Evolutionary conservation across 1,139 yeast species (phyloP), one percentile per base, ranked within the genome.

Genomic region (Kodamaea suecica): DNA sequence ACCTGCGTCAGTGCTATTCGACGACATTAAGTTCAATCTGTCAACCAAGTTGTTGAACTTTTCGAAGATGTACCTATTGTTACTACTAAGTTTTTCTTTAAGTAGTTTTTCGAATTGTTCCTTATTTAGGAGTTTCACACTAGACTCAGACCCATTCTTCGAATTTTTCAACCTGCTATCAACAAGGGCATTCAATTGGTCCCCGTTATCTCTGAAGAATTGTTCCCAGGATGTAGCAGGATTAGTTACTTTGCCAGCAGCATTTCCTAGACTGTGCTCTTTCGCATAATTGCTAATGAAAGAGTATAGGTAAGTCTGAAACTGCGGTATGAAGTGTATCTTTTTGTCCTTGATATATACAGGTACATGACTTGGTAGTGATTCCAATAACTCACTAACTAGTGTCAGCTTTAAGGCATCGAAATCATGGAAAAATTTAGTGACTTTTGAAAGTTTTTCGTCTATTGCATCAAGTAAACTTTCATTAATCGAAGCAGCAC

Each of bases 261-360:
- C 31, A 11, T 23, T 31, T 7, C 31, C 33, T 9, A 19, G n/a
- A n/a, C n/a, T n/a, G 7, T 38, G 35, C 14, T 50, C 54, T 16
- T 52, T 44, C 26, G 42, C 32, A 36, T 59, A 58, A 29, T 54
- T 57, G 15, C 64, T 70, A 23, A 68, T 46, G 35, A 68, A 66
- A 16, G 55, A 50, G 36, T 53, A 58, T 38, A 69, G 50, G 41
- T 59, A 66, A 34, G 59, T 57, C 31, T 63, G 69, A 43, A 69
- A 66, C 38, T 65, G 70, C 0, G 74, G 73, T 4, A 57, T 38
- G 32, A 63, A 61, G 40, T 63, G 70, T n/a, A 69, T 52, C 37
- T 61, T 62, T 11, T 54, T 52, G 39, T 67, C 49, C 33, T 57
- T 58, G 15, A 62, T 45, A 40, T 56, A 62, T 2, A 66, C 59